Base-by-base conservation (phyloP, 2,329 filamentous ascomycete species). In the Diaporthe sp. region DNA sequence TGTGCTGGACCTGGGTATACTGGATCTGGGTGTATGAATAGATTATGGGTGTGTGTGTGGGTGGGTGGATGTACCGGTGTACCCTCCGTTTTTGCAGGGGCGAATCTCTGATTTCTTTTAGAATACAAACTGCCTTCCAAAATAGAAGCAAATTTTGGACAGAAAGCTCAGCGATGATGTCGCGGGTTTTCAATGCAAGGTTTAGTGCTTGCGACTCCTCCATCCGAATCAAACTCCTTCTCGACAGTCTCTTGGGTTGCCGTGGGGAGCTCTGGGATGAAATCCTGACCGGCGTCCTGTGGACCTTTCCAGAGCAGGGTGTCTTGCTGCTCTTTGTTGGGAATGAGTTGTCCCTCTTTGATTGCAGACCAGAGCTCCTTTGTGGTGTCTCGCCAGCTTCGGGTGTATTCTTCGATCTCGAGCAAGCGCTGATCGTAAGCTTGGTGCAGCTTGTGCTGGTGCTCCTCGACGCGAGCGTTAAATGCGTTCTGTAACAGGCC, bases 341-440 rank as follows among this genome's bases (percentile, higher is more conserved):
- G 13, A 2, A 35, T 12, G 15, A 70, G 13, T 1, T 15, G 45
- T n/a, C 72, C 72, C 13, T 50, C 17, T 15, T 12, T 40, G 5
- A 60, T 13, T 17, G 64, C 64, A 10, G 28, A 4, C 72, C 72
- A 74, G 19, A 68, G n/a, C 13, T 69, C 54, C 45, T 72, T 68
- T 1, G 61, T 61, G 17, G 30, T 33, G 6, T 67, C 70, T 33
- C 69, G 60, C 73, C 69, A 68, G 42, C 22, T 54, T n/a, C 72
- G 64, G 17, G 64, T 74, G 28, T 74, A 74, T 8, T 60, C 50
- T 30, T 74, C 72, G 10, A 71, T 25, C 30, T 74, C 42, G 10
- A 42, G 13, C 12, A 71, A n/a, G 38, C 58, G 45, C 25, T 68
- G 52, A 7, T 71, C 42, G 60, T 68, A 75, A 1, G 30, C 30